Evolutionary conservation across 148 eudicot species (phyloP), one percentile per base, ranked within the genome.

Genomic region (Simmondsia chinensis): DNA sequence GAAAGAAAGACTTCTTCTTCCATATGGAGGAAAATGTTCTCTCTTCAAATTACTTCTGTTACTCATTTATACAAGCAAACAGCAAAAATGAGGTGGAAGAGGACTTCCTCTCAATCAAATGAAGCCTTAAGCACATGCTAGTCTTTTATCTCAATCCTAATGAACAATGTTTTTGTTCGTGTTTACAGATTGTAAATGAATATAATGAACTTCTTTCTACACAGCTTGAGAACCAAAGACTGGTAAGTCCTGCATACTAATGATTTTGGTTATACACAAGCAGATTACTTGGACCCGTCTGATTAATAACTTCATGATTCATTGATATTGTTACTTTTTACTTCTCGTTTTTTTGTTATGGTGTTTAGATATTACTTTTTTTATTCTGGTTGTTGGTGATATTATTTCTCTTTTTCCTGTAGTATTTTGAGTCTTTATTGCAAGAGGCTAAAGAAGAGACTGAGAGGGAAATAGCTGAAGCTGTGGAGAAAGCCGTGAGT

Each of bases 221-320:
- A 17, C 95, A 91, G 60, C 88, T 91, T 56, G 97, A 91, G 76
- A 85, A 65, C 61, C 97, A 85, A 50, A 91, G 79, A 38, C 35
- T 65, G 67, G 97, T 82, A 63, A 75, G 84, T n/a, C n/a, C n/a
- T n/a, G n/a, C n/a, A n/a, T n/a, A n/a, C 3, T 7, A 9, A 34
- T 15, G 22, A 1, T 43, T 52, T 10, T 12, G 9, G 38, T 44
- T 13, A 51, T n/a, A n/a, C n/a, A n/a, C n/a, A n/a, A n/a, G n/a
- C n/a, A n/a, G n/a, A n/a, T n/a, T n/a, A n/a, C n/a, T n/a, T n/a
- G n/a, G n/a, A n/a, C n/a, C n/a, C n/a, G n/a, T n/a, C n/a, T n/a
- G n/a, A n/a, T n/a, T n/a, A n/a, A n/a, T n/a, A n/a, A n/a, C n/a
- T n/a, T n/a, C n/a, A n/a, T n/a, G n/a, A n/a, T n/a, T n/a, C n/a